Base-by-base conservation (phyloP, 1,139 yeast genomes). In the Nakaseomyces nivariensis region DNA sequence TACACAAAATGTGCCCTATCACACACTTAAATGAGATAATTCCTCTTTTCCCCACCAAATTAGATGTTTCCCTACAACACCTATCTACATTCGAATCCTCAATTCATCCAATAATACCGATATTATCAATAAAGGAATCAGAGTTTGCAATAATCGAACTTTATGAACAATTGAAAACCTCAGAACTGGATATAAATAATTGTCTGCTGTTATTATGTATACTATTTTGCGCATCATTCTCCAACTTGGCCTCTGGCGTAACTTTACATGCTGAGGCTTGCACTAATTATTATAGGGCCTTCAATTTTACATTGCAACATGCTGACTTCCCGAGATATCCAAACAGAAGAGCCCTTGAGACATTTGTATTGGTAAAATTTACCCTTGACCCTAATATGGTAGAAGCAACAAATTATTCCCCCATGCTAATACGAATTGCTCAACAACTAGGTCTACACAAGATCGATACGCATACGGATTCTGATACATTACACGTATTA, bases 311-410 rank as follows among this genome's bases (percentile, higher is more conserved):
- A 7, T 38, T 61, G 32, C 53, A 53, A 43, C n/a, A 51, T 5
- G 47, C 51, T 7, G 53, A 54, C 13, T 60, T 60, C 40, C 64
- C 64, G 4, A 45, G 52, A 13, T 50, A 42, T 29, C 57, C 63
- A 2, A 50, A 51, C 5, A 17, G 57, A 24, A 60, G 56, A 37
- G 50, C 60, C 5, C 44, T 61, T 17, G 61, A 57, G 46, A 56
- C 62, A 13, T 53, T 52, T 43, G 37, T 52, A 9, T 40, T 60
- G 7, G 59, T 59, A 1, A 59, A 60, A 45, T 60, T 60, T 52
- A 53, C 61, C 1, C 48, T 54, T 9, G 66, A 61, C 47, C 66
- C 66, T 8, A 61, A 61, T 48, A 61, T 61, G 66, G 57, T 57
- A 1, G 54, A 54, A 25, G 55, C 59, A 7, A 47, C 56, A 10